These are phyloP conservation scores for Hevea brasiliensis DNA, from an alignment of 345 rosid species.

Conservation along the genomic window DNA sequence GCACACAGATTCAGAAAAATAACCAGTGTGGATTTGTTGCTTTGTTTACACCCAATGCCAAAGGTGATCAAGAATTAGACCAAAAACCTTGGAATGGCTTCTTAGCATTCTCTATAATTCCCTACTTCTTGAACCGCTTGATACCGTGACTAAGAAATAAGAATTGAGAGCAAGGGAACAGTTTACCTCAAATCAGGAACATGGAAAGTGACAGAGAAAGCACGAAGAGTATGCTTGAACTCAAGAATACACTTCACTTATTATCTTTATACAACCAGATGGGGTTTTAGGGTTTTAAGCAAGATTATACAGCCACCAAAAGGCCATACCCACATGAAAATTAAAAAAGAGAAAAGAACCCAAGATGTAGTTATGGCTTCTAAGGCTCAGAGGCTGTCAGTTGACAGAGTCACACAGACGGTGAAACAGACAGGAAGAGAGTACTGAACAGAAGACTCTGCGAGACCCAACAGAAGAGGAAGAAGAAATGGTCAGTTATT, in stretches of 20 bases:
- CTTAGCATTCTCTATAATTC: not conserved
- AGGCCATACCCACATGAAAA: not conserved
- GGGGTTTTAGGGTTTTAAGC: conserved; percentile 16
- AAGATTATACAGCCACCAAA: not conserved
- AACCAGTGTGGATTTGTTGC: not conserved
- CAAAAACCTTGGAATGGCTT: not conserved
- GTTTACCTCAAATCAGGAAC: conserved; percentile 5
- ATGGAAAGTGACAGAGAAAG: not conserved
- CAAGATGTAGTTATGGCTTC: not conserved
- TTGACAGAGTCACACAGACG: not conserved
- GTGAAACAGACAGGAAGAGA: not conserved
- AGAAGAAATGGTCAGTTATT: not conserved
- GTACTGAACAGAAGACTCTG: not conserved
- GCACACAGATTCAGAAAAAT: not conserved
- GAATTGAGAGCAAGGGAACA: not conserved
- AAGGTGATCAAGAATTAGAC: not conserved
- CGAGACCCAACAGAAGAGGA: not conserved
- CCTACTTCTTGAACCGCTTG: not conserved
- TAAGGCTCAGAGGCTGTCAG: not conserved
- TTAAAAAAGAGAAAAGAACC: not conserved
- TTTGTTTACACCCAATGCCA: not conserved
- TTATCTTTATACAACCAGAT: not conserved
- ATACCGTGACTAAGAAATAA: not conserved
- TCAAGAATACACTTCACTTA: not conserved
- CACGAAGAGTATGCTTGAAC: not conserved